These are phyloP conservation scores for Trametes gibbosa DNA, from an alignment of 768 basidiomycete genomes.

Conservation along the genomic window DNA sequence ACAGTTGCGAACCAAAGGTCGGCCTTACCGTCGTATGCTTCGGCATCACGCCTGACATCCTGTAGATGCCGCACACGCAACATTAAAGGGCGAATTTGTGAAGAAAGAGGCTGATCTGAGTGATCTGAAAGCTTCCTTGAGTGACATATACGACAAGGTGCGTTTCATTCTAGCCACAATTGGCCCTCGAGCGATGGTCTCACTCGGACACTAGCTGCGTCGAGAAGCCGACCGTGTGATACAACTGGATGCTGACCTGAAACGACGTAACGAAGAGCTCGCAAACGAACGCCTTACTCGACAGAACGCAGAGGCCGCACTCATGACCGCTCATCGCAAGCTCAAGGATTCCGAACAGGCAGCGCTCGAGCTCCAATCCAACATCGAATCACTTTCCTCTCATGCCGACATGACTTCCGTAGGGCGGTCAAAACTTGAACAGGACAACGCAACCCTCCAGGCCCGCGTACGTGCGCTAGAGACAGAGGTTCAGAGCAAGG, in stretches of 20 bases:
- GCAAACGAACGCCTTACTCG: conserved; percentile 50
- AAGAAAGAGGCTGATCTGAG: conserved; percentile 38
- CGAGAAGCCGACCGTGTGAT: conserved; percentile 55
- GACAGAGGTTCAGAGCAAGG: conserved; percentile 15
- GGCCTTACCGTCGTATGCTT: neutral
- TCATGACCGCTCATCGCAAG: conserved; percentile 47
- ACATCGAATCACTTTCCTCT: conserved; percentile 52
- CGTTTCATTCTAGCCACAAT: neutral
- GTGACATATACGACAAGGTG: conserved; percentile 40
- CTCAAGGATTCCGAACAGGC: conserved; percentile 50
- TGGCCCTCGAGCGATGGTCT: conserved; percentile 4
- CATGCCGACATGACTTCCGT: conserved; percentile 47
- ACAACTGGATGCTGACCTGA: conserved; percentile 50
- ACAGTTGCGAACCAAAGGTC: conserved; percentile 37
- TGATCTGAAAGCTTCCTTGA: conserved; percentile 32
- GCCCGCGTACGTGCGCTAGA: conserved; percentile 59
- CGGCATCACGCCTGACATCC: neutral
- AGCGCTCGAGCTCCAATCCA: conserved; percentile 52
- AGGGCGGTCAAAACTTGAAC: conserved; percentile 46
- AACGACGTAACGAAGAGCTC: conserved; percentile 51
- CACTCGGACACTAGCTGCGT: conserved; percentile 41
- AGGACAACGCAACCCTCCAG: conserved; percentile 57
- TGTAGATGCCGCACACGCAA: conserved; percentile 37
- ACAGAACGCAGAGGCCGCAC: conserved; percentile 50
- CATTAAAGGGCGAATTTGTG: conserved; percentile 32